Conservation (phyloP, 768 basidiomycete species). For the Termitomyces sp. region DNA sequence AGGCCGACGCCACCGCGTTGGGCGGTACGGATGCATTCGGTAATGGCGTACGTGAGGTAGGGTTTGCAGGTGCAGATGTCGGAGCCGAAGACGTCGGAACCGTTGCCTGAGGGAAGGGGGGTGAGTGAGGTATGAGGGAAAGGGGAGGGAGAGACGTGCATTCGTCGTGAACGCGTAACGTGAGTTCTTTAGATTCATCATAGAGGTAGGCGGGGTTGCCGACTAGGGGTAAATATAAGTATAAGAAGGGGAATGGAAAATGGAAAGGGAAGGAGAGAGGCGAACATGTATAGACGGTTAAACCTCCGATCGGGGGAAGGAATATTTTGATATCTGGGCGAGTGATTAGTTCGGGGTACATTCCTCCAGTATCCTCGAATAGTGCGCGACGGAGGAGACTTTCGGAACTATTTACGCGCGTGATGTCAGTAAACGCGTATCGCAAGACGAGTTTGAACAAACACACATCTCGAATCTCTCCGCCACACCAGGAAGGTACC, state of each 20-base stretch:
- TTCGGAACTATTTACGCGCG: constrained; percentile 57
- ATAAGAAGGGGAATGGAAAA: neutral
- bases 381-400: constrained; percentile 81
- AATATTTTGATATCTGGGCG: constrained; percentile 95
- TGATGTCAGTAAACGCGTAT: neutral
- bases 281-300: constrained; percentile 90
- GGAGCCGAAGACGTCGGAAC: constrained; percentile 94
- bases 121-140: neutral
- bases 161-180: constrained; percentile 90
- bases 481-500: constrained; percentile 92
- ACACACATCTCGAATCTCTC: constrained; percentile 90
- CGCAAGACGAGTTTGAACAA: neutral
- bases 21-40: constrained; percentile 83
- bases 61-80: constrained; percentile 94
- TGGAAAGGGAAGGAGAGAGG: neutral
- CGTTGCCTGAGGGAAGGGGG: constrained; percentile 56
- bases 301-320: constrained; percentile 88
- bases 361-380: constrained; percentile 95
- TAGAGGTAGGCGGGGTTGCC: constrained; percentile 78
- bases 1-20: constrained; percentile 79
- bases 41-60: constrained; percentile 88
- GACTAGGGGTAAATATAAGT: constrained; percentile 37
- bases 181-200: constrained; percentile 77
- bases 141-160: constrained; percentile 41
- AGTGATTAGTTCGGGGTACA: constrained; percentile 95